phyloP scores from a whole-genome alignment of 345 rosid genomes.

The Hibiscus tridactylites region DNA sequence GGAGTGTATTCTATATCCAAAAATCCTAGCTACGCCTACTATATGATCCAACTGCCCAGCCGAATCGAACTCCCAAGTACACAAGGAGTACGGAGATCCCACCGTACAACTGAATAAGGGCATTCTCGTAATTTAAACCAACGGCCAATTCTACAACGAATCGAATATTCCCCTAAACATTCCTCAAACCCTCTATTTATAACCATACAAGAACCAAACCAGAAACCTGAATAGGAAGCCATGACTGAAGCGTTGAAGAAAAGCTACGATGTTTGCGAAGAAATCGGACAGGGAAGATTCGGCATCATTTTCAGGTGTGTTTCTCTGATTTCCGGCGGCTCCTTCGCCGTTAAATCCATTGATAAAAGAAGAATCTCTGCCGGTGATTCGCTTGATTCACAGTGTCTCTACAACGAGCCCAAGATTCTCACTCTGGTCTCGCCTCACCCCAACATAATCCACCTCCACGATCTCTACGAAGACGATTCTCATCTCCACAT shows the following conservation, averaged over 20 bases:
- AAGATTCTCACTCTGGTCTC: conserved; percentile 32
- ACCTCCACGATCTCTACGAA: conserved; percentile 26
- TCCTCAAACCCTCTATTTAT: background rate
- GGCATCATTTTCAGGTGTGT: conserved; percentile 48
- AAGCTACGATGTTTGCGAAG: conserved; percentile 40
- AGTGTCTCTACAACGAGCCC: conserved; percentile 40
- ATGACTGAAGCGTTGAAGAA: conserved; percentile 43
- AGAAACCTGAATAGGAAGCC: background rate
- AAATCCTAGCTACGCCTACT: too few species aligned
- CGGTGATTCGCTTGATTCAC: conserved; percentile 55
- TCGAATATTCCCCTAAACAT: conserved; percentile 28
- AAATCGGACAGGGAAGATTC: conserved; percentile 64
- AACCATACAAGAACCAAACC: background rate
- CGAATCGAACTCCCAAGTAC: background rate
- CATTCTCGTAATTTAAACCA: background rate
- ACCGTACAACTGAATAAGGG: background rate
- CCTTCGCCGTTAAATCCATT: conserved; percentile 59
- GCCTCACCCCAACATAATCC: conserved; percentile 32
- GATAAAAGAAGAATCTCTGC: conserved; percentile 36
- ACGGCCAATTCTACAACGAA: too few species aligned
- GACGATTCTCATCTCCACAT: conserved; percentile 43
- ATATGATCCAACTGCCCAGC: background rate
- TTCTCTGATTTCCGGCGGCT: conserved; percentile 18
- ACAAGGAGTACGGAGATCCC: conserved; percentile 13
- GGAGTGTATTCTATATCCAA: too few species aligned